Conservation (phyloP, 2,329 filamentous ascomycete species). For the Fusarium ambrosium region DNA sequence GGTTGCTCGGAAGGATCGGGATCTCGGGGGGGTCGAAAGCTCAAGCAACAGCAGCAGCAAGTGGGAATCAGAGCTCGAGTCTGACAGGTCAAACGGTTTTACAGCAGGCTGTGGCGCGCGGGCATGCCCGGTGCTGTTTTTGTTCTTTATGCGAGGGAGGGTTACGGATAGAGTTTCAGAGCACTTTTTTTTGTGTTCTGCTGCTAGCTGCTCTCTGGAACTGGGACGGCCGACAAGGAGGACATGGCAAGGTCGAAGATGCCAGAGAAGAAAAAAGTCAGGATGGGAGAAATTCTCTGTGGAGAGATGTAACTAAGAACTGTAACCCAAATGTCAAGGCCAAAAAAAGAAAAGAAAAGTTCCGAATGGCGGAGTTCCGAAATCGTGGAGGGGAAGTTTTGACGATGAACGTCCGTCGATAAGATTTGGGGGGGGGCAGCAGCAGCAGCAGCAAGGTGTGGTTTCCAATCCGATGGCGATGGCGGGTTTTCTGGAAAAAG, state of each 20-base stretch:
- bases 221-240: constrained; percentile 7
- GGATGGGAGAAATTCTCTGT: not conserved
- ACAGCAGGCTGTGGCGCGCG: constrained; percentile 40
- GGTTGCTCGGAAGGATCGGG: constrained; percentile 40
- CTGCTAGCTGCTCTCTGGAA: constrained; percentile 10
- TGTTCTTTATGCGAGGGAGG: constrained; percentile 14
- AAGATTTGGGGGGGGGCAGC: not conserved
- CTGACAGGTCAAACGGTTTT: constrained; percentile 42
- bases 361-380: constrained; percentile 17
- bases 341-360: not conserved
- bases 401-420: constrained; percentile 10
- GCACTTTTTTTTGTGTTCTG: not conserved
- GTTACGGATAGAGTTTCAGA: constrained; percentile 1
- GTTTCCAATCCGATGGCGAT: constrained; percentile 23
- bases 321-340: not conserved
- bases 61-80: constrained; percentile 32
- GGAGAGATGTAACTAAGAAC: not conserved
- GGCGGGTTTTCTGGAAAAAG: constrained; percentile 46
- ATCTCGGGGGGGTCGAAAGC: not conserved
- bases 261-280: not conserved
- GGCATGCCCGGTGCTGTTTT: constrained; percentile 36
- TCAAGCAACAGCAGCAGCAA: constrained; percentile 5
- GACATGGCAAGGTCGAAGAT: constrained; percentile 35
- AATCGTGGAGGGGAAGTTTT: constrained; percentile 31
- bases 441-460: not conserved